Evolutionary conservation across 2,329 filamentous ascomycete genomes (phyloP), one percentile per base, ranked within the genome.

Genomic region (Cladophialophora exuberans): DNA sequence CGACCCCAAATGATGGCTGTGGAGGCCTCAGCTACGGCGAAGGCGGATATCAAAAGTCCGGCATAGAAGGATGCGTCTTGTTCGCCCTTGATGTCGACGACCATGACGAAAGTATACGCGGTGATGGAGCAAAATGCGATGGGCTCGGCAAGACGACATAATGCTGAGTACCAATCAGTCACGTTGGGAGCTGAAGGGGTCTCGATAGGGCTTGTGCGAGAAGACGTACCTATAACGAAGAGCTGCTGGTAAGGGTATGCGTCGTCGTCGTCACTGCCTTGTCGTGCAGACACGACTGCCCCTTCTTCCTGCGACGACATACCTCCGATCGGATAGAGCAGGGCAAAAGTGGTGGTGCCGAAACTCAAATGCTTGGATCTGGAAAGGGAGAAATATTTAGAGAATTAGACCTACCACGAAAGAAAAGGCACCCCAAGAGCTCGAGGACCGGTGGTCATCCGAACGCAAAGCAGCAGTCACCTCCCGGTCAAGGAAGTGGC

Each of bases 121-220:
- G 75, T 66, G 62, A 76, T 76, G 6, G 73, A 76, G 61, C 72
- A 74, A 70, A 76, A 76, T 28, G 74, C 74, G 60, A 76, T 75
- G 44, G 74, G 74, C 63, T 76, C 74, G 13, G 73, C 73, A 61
- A 76, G 74, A 45, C 74, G 73, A 57, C 74, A 76, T 70, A 76
- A 73, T 59, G 73, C 74, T 75, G 54, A 25, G 18, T 33, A 23
- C 15, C 20, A 18, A 26, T 51, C 20, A 51, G 36, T 15, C n/a
- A 42, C 15, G 4, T 15, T 11, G 4, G 35, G 13, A 20, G 35
- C 10, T 42, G 18, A 15, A 18, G 38, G 4, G 28, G n/a, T 28
- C 13, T 13, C 10, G 7, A 15, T 2, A 18, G 11, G 25, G 33
- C 25, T 17, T 5, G 11, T 15, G 44, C 17, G 10, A 26, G 11